Evolutionary conservation across 371 early-diverging fungal genomes (phyloP).

Genomic region (Umbelopsis sp.): DNA sequence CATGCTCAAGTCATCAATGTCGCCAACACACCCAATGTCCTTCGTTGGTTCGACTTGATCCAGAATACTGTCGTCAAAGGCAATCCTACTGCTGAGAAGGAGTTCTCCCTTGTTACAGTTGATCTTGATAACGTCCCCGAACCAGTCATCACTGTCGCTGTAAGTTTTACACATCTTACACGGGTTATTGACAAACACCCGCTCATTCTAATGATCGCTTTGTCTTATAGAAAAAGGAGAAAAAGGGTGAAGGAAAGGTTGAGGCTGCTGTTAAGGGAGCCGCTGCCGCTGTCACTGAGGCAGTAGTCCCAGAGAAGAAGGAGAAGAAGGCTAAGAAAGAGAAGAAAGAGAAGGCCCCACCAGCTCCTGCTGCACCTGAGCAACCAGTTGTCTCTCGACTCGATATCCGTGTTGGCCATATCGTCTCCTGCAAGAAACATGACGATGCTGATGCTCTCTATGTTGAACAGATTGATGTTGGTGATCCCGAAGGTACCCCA

Average conservation of each 20-base stretch:
- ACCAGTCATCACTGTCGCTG: slow-evolving; percentile 35
- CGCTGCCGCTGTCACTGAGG: slow-evolving; percentile 33
- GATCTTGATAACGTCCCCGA: slow-evolving; percentile 60
- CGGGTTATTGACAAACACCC: not conserved
- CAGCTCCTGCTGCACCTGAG: slow-evolving; percentile 55
- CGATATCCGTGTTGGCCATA: slow-evolving; percentile 92
- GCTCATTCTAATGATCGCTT: not conserved
- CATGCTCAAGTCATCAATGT: slow-evolving; percentile 57
- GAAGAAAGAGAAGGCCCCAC: slow-evolving; percentile 57
- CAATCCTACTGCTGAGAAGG: slow-evolving; percentile 46
- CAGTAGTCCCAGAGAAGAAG: slow-evolving; percentile 49
- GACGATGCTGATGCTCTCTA: slow-evolving; percentile 93
- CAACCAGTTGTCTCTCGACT: slow-evolving; percentile 78
- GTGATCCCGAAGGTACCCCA: slow-evolving; percentile 78
- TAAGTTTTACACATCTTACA: slow-evolving; percentile 27
- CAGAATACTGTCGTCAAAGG: slow-evolving; percentile 62
- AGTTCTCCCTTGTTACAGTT: slow-evolving; percentile 59
- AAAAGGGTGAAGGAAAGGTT: slow-evolving; percentile 36
- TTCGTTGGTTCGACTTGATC: slow-evolving; percentile 81
- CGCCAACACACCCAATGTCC: slow-evolving; percentile 54
- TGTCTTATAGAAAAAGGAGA: slow-evolving; percentile 33
- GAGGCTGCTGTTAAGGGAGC: slow-evolving; percentile 33
- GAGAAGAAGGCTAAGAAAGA: slow-evolving; percentile 65
- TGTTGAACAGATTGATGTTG: slow-evolving; percentile 92
- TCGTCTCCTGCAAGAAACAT: slow-evolving; percentile 84